Evolutionary conservation across 148 eudicot species (phyloP).

Genomic region (Arbutus unedo): DNA sequence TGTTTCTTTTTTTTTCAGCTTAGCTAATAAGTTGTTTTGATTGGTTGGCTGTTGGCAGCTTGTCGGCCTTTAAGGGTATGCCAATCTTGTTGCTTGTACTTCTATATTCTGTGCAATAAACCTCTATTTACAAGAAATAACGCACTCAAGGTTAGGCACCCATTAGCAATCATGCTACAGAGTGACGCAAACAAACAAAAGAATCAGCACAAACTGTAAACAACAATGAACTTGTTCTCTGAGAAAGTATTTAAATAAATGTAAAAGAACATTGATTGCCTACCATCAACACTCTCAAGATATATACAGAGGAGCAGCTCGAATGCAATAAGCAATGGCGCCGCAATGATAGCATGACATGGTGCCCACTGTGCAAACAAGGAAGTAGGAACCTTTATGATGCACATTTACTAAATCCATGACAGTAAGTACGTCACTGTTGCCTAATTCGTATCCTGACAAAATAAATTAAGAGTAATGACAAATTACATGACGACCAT

Average conservation of each 20-base stretch:
- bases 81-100: background rate
- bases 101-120: background rate
- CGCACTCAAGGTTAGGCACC: slow-evolving; percentile 3
- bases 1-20: background rate
- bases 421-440: background rate
- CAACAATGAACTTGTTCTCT: background rate
- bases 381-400: slow-evolving; percentile 10
- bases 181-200: slow-evolving; percentile 1
- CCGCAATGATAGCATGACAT: slow-evolving; percentile 87
- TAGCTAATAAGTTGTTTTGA: background rate
- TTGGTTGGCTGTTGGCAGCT: background rate
- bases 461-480: slow-evolving; percentile 4
- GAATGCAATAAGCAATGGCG: slow-evolving; percentile 86
- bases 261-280: slow-evolving; percentile 15
- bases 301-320: slow-evolving; percentile 89
- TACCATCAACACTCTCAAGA: slow-evolving; percentile 85
- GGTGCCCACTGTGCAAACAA: slow-evolving; percentile 82
- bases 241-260: background rate
- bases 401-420: background rate
- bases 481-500: slow-evolving; percentile 74
- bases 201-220: slow-evolving; percentile 6
- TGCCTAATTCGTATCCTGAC: background rate
- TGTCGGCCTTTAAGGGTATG: background rate
- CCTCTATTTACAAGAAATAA: background rate
- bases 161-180: background rate